Conservation (phyloP, 495 filamentous ascomycete genomes). For the Chaetomium tenue region DNA sequence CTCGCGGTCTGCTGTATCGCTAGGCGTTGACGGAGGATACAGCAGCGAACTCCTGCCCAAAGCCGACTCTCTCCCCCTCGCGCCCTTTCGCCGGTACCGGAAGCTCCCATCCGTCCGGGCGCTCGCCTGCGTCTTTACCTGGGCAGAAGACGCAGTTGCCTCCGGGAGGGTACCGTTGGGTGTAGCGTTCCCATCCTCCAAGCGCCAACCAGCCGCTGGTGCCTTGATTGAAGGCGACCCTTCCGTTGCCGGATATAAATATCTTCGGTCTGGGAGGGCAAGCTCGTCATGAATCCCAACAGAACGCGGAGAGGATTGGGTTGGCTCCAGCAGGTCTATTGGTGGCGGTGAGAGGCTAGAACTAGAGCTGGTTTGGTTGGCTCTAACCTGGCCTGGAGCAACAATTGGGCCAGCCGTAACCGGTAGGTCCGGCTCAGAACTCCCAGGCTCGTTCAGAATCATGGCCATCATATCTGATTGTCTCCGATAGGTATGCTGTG, state of each 20-base stretch:
- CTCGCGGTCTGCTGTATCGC: background rate
- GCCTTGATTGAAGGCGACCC: background rate
- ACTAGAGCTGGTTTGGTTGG: background rate
- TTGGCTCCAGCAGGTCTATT: background rate
- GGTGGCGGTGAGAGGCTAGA: background rate
- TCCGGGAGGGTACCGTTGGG: background rate
- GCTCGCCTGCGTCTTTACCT: conserved; percentile 23
- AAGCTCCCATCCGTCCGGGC: conserved; percentile 36
- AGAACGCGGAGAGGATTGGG: conserved; percentile 11
- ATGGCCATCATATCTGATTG: background rate
- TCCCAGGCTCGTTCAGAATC: background rate
- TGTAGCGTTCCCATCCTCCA: background rate
- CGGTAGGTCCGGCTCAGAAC: background rate
- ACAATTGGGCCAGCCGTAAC: background rate
- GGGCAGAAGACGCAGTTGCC: background rate
- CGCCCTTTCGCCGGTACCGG: conserved; percentile 27
- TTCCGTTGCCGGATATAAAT: background rate
- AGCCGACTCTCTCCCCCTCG: conserved; percentile 1
- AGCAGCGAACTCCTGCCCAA: conserved; percentile 1
- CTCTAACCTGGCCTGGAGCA: background rate
- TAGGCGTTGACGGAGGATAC: background rate
- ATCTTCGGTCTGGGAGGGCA: background rate
- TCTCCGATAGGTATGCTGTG: conserved; percentile 1
- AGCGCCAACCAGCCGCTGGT: background rate
- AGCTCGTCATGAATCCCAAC: conserved; percentile 9